phyloP scores from a whole-genome alignment of 1,284 basidiomycete species.

The Stereum hirsutum region DNA sequence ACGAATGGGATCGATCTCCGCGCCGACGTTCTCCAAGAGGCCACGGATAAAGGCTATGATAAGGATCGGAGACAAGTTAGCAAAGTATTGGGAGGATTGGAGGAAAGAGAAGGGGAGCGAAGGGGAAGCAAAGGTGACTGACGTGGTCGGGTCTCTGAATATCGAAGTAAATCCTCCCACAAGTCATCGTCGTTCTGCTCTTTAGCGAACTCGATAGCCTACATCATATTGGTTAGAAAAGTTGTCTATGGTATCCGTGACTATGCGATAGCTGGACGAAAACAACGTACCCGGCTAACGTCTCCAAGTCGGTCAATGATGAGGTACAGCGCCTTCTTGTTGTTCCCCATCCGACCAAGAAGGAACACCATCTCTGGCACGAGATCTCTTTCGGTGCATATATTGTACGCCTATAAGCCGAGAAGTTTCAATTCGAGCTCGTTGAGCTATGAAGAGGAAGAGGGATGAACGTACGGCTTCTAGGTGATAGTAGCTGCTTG shows the following conservation, averaged over 20 bases:
- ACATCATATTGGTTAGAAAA: neutral
- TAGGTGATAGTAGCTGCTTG: conserved; percentile 87
- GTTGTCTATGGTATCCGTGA: neutral
- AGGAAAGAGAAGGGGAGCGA: neutral
- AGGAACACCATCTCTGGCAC: conserved; percentile 98
- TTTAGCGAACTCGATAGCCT: conserved; percentile 98
- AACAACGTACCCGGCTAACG: conserved; percentile 64
- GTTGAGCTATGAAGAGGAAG: neutral
- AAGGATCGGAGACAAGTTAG: conserved; percentile 1
- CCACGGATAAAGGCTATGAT: conserved; percentile 86
- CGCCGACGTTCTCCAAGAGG: conserved; percentile 90
- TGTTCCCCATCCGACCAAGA: conserved; percentile 95
- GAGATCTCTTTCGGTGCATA: conserved; percentile 79
- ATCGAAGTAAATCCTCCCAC: conserved; percentile 93
- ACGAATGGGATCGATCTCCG: conserved; percentile 93
- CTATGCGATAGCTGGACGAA: too few species aligned
- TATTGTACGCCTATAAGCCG: conserved; percentile 65
- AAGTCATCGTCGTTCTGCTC: conserved; percentile 96
- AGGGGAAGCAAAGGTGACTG: conserved; percentile 15
- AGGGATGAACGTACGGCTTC: conserved; percentile 55
- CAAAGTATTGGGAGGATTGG: too few species aligned
- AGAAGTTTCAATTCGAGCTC: neutral
- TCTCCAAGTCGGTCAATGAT: conserved; percentile 95
- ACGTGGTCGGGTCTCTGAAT: conserved; percentile 91
- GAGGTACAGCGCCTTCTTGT: conserved; percentile 87